Evolutionary conservation across 1,139 yeast species (phyloP).

Genomic region (Zygoascus hellenicus): DNA sequence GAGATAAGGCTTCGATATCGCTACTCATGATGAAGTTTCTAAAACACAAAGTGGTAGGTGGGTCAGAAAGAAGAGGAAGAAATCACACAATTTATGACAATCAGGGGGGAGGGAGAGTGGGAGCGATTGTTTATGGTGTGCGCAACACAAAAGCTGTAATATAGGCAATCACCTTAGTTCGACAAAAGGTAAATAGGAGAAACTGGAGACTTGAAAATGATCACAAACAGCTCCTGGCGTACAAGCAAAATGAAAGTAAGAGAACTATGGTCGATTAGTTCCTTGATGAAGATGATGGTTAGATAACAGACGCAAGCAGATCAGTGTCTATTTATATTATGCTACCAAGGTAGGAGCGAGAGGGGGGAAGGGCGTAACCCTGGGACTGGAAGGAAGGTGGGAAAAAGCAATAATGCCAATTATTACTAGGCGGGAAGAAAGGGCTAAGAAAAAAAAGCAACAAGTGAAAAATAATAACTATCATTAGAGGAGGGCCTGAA

Average conservation of each 20-base stretch:
- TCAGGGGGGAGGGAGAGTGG: background rate
- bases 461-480: background rate
- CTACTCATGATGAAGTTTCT: constrained; percentile 2
- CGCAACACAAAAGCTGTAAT: too few species aligned
- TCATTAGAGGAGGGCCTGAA: too few species aligned
- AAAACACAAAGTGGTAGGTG: background rate
- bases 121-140: background rate
- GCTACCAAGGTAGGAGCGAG: background rate
- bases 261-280: background rate
- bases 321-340: background rate
- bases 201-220: too few species aligned
- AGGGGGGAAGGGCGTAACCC: background rate
- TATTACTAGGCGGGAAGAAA: too few species aligned
- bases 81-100: too few species aligned
- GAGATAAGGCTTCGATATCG: constrained; percentile 8
- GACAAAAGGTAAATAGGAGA: too few species aligned
- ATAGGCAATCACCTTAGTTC: too few species aligned
- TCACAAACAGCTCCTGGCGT: too few species aligned
- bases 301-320: background rate
- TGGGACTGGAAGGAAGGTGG: background rate
- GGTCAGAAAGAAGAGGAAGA: background rate
- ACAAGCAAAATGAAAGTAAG: too few species aligned
- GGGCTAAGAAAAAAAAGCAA: background rate
- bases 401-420: too few species aligned
- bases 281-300: background rate